Evolutionary conservation across 2,329 filamentous ascomycete species (phyloP).

Genomic region (Teratosphaeria nubilosa): DNA sequence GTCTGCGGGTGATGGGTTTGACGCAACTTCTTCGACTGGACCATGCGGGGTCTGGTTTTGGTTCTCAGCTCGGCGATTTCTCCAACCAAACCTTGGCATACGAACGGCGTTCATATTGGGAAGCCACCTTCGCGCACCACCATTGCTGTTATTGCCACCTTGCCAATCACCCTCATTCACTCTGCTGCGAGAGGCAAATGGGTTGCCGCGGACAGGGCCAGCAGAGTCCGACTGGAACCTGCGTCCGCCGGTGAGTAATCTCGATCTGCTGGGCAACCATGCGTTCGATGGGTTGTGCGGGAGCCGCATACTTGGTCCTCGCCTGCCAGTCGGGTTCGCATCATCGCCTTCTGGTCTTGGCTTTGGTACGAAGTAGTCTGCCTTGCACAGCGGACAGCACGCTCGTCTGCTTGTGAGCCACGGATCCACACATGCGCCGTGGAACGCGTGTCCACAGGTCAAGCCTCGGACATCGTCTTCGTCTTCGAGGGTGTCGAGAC

Average conservation of each 20-base stretch:
- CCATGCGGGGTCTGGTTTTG: constrained; percentile 8
- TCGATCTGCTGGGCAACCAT: constrained; percentile 17
- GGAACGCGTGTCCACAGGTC: constrained; percentile 96
- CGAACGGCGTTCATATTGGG: constrained; percentile 9
- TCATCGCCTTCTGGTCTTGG: constrained; percentile 55
- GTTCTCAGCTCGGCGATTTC: constrained; percentile 4
- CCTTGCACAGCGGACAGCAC: constrained; percentile 95
- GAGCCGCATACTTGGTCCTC: not conserved
- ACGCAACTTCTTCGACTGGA: constrained; percentile 9
- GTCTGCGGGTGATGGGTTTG: constrained; percentile 11
- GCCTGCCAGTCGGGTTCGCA: constrained; percentile 4
- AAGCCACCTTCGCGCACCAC: constrained; percentile 16
- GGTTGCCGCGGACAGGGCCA: not conserved
- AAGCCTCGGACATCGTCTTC: constrained; percentile 91
- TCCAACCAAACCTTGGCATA: constrained; percentile 18
- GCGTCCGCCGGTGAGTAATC: constrained; percentile 16
- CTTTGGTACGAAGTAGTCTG: constrained; percentile 94
- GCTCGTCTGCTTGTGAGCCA: constrained; percentile 92
- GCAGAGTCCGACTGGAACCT: constrained; percentile 13
- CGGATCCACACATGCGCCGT: constrained; percentile 88
- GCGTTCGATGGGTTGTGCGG: constrained; percentile 18
- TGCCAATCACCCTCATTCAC: constrained; percentile 3
- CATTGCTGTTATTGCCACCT: not conserved
- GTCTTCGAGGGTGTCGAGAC: constrained; percentile 86
- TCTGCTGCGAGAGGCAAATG: constrained; percentile 2